A percentile compares a stretch with the other conserved stretches of the same genome.
Conservation (phyloP, 2,329 filamentous ascomycete genomes). For the Botrytis cinerea region DNA sequence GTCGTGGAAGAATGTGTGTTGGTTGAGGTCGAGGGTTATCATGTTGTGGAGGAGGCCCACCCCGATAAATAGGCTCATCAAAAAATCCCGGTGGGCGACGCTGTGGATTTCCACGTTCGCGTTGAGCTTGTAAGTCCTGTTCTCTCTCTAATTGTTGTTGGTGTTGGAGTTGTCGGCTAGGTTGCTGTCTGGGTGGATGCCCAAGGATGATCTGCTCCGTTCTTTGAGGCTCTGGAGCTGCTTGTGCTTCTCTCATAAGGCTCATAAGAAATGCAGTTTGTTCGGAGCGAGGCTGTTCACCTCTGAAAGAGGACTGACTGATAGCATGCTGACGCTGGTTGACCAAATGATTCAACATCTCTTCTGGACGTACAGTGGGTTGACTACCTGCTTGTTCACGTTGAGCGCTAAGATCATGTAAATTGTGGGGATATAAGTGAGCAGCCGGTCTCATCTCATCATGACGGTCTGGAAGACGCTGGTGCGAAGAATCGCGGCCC, state of each 20-base stretch:
- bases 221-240: conserved; percentile 52
- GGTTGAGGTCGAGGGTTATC: conserved; percentile 51
- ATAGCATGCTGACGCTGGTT: conserved; percentile 58
- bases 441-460: conserved; percentile 36
- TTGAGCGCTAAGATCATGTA: conserved; percentile 55
- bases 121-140: conserved; percentile 38
- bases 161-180: conserved; percentile 45
- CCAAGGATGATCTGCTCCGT: conserved; percentile 56
- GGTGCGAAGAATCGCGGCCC: conserved; percentile 47
- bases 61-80: conserved; percentile 36
- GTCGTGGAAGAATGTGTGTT: conserved; percentile 66
- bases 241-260: conserved; percentile 67
- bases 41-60: conserved; percentile 36
- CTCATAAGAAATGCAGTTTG: conserved; percentile 85
- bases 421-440: conserved; percentile 43
- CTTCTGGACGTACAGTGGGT: conserved; percentile 54
- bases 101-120: conserved; percentile 39
- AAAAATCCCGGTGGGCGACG: conserved; percentile 43
- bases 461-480: conserved; percentile 40
- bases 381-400: conserved; percentile 43
- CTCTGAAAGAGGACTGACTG: conserved; percentile 52
- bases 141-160: conserved; percentile 50
- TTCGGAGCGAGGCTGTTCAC: conserved; percentile 51
- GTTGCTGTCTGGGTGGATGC: conserved; percentile 41
- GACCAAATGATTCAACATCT: conserved; percentile 62